Evolutionary conservation across 148 eudicot species (phyloP), one percentile per base, ranked within the genome.

Genomic region (Chenopodium formosanum): DNA sequence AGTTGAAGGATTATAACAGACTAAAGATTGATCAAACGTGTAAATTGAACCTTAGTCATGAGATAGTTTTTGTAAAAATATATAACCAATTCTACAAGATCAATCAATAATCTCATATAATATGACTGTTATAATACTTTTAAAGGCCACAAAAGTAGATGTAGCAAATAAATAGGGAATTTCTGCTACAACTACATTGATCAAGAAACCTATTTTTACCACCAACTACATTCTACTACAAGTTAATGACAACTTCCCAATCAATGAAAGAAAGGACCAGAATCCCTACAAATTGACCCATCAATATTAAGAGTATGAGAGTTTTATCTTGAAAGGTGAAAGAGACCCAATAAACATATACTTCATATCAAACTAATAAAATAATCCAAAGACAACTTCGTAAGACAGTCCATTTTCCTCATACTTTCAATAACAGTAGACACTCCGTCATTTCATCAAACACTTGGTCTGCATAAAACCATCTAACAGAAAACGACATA

Each of bases 371-470:
- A 40, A 70, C 6, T 17, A 34, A 34, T 7, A 19, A 70, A 40
- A 70, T 4, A 64, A 68, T 27, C 66, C 48, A 79, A 65, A 23
- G 50, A 19, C 27, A 58, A 67, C 29, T 67, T 1, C 46, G 22
- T 25, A 32, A 25, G 52, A 50, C 6, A 56, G 62, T 56, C 22
- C 22, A 56, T 56, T 56, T 56, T 56, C 22, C 62, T 56, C 62
- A 5, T 56, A 17, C 46, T 3, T 17, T 14, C 62, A 56, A 56
- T 56, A 0, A 34, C 8, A 31, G 8, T 79, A 40, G 44, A 34
- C 53, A 50, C 3, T 29, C 40, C 44, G 58, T 29, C 77, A 80
- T 16, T 64, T 50, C 53, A 53, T 79, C 77, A 79, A 64, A 44
- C 81, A 53, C 65, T 70, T 70, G n/a, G 52, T n/a, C 25, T n/a